phyloP scores from a whole-genome alignment of 2,329 filamentous ascomycete genomes.

The Colletotrichum scovillei region DNA sequence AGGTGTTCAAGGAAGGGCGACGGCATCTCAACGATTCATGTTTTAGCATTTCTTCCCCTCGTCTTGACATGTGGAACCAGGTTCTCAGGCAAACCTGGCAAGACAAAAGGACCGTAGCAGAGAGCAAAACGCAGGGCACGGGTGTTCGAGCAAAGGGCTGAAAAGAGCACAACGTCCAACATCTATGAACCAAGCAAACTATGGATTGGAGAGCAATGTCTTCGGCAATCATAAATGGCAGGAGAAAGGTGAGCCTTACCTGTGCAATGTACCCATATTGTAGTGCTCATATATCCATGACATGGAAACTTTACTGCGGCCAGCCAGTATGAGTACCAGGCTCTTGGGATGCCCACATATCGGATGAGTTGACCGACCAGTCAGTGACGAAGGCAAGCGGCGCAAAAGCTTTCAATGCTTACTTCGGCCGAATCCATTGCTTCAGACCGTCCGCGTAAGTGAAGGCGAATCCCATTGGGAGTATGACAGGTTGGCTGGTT shows the following conservation, averaged over 20 bases:
- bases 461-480: not conserved
- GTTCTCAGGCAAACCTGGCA: not conserved
- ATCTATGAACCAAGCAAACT: not conserved
- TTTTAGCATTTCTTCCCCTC: not conserved
- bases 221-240: not conserved
- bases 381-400: not conserved
- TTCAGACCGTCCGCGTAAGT: not conserved
- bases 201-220: too few relatives aligned
- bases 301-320: not conserved
- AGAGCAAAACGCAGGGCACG: not conserved
- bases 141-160: not conserved
- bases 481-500: not conserved
- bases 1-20: not conserved
- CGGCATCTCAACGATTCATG: not conserved
- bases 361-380: constrained; percentile 1
- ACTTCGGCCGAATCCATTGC: constrained; percentile 5
- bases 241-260: not conserved
- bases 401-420: not conserved
- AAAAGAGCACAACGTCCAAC: not conserved
- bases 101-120: not conserved
- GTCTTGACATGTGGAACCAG: not conserved
- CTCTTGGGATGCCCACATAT: not conserved
- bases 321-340: not conserved
- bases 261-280: not conserved
- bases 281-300: not conserved